Evolutionary conservation across 306 rosid species (phyloP).

Genomic region (Oemleria cerasiformis): DNA sequence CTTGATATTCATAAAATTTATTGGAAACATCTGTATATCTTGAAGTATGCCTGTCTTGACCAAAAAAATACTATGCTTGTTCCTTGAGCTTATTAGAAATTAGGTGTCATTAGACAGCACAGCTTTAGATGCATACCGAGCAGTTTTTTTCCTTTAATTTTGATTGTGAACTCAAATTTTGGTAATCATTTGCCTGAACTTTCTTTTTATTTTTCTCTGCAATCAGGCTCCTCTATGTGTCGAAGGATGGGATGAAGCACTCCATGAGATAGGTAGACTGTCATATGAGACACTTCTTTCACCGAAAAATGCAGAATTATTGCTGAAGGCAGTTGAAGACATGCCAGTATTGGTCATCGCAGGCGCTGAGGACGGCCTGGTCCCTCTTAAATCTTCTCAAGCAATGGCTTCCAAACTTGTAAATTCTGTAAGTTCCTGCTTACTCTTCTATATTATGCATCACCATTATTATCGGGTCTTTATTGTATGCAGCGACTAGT

Average conservation of each 20-base stretch:
- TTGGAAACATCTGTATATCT: not conserved
- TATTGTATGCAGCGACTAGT: too few relatives aligned
- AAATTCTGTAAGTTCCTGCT: conserved; percentile 61
- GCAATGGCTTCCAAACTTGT: conserved; percentile 79
- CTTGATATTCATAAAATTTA: not conserved
- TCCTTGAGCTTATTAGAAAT: not conserved
- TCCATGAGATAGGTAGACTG: conserved; percentile 91
- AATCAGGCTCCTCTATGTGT: conserved; percentile 76
- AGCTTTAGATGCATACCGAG: not conserved
- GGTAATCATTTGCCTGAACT: not conserved
- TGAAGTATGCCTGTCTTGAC: not conserved
- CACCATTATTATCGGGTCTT: too few relatives aligned
- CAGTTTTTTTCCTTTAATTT: not conserved
- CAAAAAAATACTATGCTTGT: not conserved
- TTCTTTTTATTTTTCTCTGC: conserved; percentile 8
- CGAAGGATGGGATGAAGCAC: conserved; percentile 94
- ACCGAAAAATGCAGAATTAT: conserved; percentile 55
- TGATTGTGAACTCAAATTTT: not conserved
- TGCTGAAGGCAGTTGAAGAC: conserved; percentile 61
- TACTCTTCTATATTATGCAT: not conserved
- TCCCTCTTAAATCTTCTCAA: conserved; percentile 71
- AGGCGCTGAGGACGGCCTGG: conserved; percentile 79
- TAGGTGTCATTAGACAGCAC: not conserved
- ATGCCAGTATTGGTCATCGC: conserved; percentile 71
- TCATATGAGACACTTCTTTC: conserved; percentile 69